Evolutionary conservation across 2,329 filamentous ascomycete species (phyloP), one percentile per base, ranked within the genome.

Genomic region (Cordyceps militaris): DNA sequence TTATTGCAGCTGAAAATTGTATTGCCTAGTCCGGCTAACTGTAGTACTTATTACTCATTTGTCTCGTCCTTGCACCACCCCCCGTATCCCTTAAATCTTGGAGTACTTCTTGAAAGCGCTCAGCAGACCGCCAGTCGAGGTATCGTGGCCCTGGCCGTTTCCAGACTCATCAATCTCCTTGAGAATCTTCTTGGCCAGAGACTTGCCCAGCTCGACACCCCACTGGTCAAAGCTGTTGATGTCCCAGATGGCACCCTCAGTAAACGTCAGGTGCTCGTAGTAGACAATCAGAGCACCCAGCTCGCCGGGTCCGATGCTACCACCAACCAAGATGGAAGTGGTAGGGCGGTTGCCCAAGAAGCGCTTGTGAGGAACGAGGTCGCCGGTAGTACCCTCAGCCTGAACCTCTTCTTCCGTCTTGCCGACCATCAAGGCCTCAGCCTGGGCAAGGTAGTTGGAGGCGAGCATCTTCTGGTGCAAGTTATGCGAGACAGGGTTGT

Each of bases 161-260:
- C 84, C 89, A n/a, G 81, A 74, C 70, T 87, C 81, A 64, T 97
- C 91, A 59, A 99, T 82, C 80, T 99, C 94, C 68, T 75, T 74
- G 66, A 90, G 86, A 63, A 92, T 91, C 78, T 91, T 92, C 86
- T 93, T 97, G 61, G 94, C 94, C 64, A 99, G 79, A 42, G 88
- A 86, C 87, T 99, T 99, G 73, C 94, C 94, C 61, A 99, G 80
- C 81, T 99, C 94, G 46, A 99, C 94, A 76, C 94, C 94, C 94
- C 94, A 99, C 81, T 99, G 94, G 78, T 99, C 94, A 71, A 97
- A 99, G 69, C 87, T 91, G 84, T 99, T 99, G 81, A 99, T 96
- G 78, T 97, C 96, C 94, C 94, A 99, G 71, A 99, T 81, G 54
- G 92, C 93, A 67, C 94, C 94, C 78, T 99, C 94, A 38, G 90